Conservation (phyloP, 2,329 filamentous ascomycete species). For the Colletotrichum graminicola region DNA sequence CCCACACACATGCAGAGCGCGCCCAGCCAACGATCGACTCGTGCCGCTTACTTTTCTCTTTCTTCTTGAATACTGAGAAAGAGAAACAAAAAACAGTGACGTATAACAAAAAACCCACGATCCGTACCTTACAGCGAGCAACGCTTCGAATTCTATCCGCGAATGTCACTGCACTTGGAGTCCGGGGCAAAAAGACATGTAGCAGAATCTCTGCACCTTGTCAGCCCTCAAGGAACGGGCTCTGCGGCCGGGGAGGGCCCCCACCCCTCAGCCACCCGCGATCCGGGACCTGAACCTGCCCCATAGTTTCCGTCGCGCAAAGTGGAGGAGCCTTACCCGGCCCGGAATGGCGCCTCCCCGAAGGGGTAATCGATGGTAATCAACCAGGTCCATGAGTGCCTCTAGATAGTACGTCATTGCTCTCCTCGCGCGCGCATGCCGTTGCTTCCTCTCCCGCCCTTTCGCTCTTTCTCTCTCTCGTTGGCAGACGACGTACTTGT, state of each 20-base stretch:
- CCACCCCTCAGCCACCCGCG: not conserved
- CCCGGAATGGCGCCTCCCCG: constrained; percentile 15
- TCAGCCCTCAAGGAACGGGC: not conserved
- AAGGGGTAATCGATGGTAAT: not conserved
- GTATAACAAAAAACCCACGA: not conserved
- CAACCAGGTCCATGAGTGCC: constrained; percentile 4
- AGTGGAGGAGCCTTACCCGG: constrained; percentile 5
- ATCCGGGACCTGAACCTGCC: not conserved
- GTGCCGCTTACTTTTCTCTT: not conserved
- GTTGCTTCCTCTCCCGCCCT: not conserved
- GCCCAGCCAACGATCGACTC: constrained; percentile 13
- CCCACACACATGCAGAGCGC: not conserved
- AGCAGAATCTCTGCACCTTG: not conserved
- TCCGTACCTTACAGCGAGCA: not conserved
- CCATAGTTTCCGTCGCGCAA: constrained; percentile 7
- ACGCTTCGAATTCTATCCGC: not conserved
- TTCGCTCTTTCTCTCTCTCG: not conserved
- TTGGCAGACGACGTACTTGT: not conserved
- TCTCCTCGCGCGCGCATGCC: not conserved
- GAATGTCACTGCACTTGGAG: not conserved
- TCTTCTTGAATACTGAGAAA: too few relatives aligned
- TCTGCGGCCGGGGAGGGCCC: not conserved
- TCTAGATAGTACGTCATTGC: constrained; percentile 29
- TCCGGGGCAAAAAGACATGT: not conserved
- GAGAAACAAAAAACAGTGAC: too few relatives aligned